A percentile compares a stretch with the other conserved stretches of the same genome.
phyloP scores from a whole-genome alignment of 1,139 yeast genomes.

The Arxiozyma bovina region DNA sequence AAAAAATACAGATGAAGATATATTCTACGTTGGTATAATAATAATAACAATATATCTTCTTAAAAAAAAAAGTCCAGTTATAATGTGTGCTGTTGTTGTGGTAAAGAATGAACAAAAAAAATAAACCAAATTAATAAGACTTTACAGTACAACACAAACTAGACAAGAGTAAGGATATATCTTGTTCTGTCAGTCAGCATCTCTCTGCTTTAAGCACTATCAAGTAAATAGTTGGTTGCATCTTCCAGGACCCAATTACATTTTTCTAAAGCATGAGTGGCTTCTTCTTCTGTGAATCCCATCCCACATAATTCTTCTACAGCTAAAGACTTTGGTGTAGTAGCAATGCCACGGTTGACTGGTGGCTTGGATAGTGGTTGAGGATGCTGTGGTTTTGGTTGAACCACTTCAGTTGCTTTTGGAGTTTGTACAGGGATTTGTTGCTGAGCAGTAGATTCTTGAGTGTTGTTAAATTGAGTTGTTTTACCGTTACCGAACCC shows the following conservation, averaged over 20 bases:
- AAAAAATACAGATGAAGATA: too few species aligned
- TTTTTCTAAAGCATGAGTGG: slow-evolving; percentile 56
- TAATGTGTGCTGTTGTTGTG: too few species aligned
- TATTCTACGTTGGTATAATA: too few species aligned
- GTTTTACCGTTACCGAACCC: slow-evolving; percentile 59
- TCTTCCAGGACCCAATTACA: slow-evolving; percentile 71
- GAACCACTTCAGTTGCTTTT: slow-evolving; percentile 8
- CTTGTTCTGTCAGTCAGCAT: neutral
- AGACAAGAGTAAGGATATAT: too few species aligned
- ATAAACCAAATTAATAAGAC: too few species aligned
- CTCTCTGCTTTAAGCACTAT: slow-evolving; percentile 40
- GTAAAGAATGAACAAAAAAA: too few species aligned
- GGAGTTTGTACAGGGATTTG: neutral
- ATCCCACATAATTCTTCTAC: slow-evolving; percentile 75
- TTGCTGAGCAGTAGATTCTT: slow-evolving; percentile 3
- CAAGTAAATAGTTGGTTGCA: slow-evolving; percentile 77
- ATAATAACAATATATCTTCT: too few species aligned
- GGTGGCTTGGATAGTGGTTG: slow-evolving; percentile 10
- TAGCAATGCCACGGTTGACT: slow-evolving; percentile 31
- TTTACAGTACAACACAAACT: too few species aligned
- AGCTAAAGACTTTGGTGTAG: slow-evolving; percentile 40
- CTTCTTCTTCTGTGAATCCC: slow-evolving; percentile 72
- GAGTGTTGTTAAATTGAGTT: slow-evolving; percentile 6
- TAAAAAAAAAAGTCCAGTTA: too few species aligned
- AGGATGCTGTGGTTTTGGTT: slow-evolving; percentile 8